Base-by-base conservation (phyloP, 352 stramenopile species). In the Pythium rhizo-oryzae region DNA sequence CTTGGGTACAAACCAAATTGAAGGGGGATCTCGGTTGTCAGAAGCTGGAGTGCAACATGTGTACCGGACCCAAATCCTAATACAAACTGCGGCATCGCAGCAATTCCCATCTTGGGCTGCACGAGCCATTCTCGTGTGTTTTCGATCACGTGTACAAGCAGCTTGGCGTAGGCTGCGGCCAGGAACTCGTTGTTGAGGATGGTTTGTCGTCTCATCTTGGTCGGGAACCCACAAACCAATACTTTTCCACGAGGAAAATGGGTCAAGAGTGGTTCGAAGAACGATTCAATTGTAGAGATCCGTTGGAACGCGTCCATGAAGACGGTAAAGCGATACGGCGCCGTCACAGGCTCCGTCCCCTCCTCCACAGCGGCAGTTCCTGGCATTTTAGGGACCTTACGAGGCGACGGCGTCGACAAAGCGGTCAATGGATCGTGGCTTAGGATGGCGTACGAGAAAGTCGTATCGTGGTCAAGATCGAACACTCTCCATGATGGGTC, bases 221-320 rank as follows among this genome's bases (percentile, higher is more conserved):
- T 82, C 0, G 84, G 84, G 39, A 87, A 86, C 0, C 84, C 84
- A 24, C 82, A 91, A 0, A 92, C 50, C 2, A 92, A 70, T 33
- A 92, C 76, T 56, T 91, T 91, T 4, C 79, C 81, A 16, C 79
- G 76, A 21, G 84, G 82, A 59, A 89, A 91, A 60, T 81, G 81
- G 9, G 77, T 69, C 9, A 92, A 62, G 15, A 91, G 60, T 8
- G 80, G 77, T 25, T 65, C 65, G 37, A 94, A 91, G 63, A 93
- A 92, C 9, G 53, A 35, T 21, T 81, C 73, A 2, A 93, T 60
- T 11, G 83, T 89, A 62, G 85, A 77, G 8, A 94, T 61, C 1
- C 69, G 69, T 63, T 94, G 86, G 28, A 93, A 91, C 28, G 61
- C 71, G 55, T 93, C 86, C 0, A 93, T 30, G 19, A 92, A 87